Conservation (phyloP, 768 basidiomycete species). For the Cubamyces sp. region DNA sequence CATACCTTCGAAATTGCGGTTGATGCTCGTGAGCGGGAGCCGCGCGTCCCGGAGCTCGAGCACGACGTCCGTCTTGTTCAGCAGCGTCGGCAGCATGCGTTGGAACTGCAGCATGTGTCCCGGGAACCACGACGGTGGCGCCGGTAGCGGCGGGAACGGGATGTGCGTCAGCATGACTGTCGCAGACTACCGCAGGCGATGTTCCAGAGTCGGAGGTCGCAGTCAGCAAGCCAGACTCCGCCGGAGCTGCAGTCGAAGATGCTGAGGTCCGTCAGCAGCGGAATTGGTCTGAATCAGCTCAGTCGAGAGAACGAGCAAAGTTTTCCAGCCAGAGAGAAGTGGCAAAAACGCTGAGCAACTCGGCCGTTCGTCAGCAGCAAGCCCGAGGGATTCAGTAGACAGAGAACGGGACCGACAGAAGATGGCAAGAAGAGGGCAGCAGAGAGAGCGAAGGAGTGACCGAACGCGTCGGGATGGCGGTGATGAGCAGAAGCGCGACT, state of each 20-base stretch:
- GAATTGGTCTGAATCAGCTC: no score
- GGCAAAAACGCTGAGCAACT: no score
- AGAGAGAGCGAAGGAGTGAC: background rate
- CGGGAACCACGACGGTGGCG: slow-evolving; percentile 91
- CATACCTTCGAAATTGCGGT: slow-evolving; percentile 84
- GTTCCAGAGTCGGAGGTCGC: background rate
- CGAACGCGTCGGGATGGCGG: slow-evolving; percentile 2
- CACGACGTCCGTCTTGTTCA: slow-evolving; percentile 86
- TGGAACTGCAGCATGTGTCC: slow-evolving; percentile 95
- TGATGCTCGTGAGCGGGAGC: slow-evolving; percentile 92
- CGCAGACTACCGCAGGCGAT: background rate
- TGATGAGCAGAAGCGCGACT: slow-evolving; percentile 8
- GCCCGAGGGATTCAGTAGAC: background rate
- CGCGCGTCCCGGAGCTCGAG: slow-evolving; percentile 94
- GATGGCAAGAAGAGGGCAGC: background rate
- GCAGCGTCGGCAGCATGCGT: slow-evolving; percentile 70
- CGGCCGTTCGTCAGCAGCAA: background rate
- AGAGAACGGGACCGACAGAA: background rate
- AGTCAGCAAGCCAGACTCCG: background rate
- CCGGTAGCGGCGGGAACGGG: slow-evolving; percentile 56
- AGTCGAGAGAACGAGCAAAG: no score
- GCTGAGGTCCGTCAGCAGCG: background rate
- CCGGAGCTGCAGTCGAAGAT: background rate
- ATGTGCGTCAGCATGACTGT: slow-evolving; percentile 40
- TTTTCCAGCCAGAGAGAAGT: no score